Evolutionary conservation across 345 rosid genomes (phyloP).

Genomic region (Eucalyptus polyanthemos): DNA sequence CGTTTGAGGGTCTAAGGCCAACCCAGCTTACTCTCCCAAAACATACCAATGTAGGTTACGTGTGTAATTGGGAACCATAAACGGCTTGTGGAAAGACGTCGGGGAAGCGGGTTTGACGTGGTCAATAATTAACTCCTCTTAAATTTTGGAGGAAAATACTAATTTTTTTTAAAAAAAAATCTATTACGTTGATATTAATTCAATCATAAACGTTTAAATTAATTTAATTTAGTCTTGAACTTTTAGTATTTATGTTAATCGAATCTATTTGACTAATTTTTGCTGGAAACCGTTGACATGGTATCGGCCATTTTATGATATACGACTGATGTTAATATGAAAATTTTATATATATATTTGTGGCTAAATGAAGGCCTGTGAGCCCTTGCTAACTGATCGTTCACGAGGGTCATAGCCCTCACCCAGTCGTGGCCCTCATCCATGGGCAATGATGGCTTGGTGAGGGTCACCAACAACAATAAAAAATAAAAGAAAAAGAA

Average conservation of each 20-base stretch:
- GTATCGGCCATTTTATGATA: rapidly evolving
- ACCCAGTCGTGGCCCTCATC: background rate
- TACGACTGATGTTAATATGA: rapidly evolving
- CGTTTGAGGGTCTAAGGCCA: background rate
- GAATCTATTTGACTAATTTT: rapidly evolving
- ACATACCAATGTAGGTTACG: background rate
- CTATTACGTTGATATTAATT: rapidly evolving
- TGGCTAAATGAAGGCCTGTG: background rate
- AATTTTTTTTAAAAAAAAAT: too few species aligned
- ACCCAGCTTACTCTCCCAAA: background rate
- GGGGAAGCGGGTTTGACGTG: background rate
- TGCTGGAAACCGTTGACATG: background rate
- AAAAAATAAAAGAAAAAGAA: too few species aligned
- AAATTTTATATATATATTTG: too few species aligned
- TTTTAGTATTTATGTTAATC: too few species aligned
- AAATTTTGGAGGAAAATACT: background rate
- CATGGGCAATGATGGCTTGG: too few species aligned
- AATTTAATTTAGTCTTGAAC: too few species aligned
- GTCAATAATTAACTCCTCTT: background rate
- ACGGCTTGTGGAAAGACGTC: background rate
- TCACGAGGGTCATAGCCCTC: background rate
- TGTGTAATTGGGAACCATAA: background rate
- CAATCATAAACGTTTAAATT: rapidly evolving
- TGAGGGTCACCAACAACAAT: background rate
- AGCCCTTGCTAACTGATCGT: background rate